phyloP scores from a whole-genome alignment of 257 asterid genomes.

The Forsythia viridissima region DNA sequence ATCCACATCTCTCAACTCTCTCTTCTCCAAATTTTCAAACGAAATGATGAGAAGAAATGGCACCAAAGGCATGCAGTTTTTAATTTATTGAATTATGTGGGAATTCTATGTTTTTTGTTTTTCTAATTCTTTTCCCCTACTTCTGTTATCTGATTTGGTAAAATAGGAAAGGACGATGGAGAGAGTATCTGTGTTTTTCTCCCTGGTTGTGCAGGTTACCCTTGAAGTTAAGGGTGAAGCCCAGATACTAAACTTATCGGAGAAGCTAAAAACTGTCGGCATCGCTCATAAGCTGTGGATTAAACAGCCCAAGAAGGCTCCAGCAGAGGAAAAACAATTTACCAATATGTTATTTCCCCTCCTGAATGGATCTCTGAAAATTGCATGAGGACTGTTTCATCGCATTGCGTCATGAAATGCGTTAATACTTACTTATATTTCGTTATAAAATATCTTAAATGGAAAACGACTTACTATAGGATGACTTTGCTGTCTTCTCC shows the following conservation, averaged over 20 bases:
- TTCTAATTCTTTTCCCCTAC: neutral
- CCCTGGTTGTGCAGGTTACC: conserved; percentile 58
- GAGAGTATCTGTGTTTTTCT: neutral
- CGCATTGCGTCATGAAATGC: neutral
- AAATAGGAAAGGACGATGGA: neutral
- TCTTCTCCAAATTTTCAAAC: too few relatives aligned
- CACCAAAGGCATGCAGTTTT: neutral
- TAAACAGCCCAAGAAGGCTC: conserved; percentile 95
- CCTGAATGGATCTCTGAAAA: conserved; percentile 89
- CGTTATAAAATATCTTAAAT: neutral
- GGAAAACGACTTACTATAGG: conserved; percentile 54
- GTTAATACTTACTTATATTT: neutral
- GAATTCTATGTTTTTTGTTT: neutral
- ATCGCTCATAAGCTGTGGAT: conserved; percentile 88
- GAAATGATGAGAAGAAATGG: too few relatives aligned
- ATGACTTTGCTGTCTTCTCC: conserved; percentile 97
- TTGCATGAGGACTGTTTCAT: conserved; percentile 81
- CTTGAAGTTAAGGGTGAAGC: conserved; percentile 93
- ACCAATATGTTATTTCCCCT: conserved; percentile 85
- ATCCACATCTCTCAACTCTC: too few relatives aligned
- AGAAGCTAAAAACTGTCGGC: conserved; percentile 63
- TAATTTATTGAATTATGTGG: neutral
- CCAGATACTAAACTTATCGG: conserved; percentile 70
- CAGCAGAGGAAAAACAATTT: conserved; percentile 20
- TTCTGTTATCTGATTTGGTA: neutral